Conservation (phyloP, 805 yeast genomes). For the Starmerella stigmatis region DNA sequence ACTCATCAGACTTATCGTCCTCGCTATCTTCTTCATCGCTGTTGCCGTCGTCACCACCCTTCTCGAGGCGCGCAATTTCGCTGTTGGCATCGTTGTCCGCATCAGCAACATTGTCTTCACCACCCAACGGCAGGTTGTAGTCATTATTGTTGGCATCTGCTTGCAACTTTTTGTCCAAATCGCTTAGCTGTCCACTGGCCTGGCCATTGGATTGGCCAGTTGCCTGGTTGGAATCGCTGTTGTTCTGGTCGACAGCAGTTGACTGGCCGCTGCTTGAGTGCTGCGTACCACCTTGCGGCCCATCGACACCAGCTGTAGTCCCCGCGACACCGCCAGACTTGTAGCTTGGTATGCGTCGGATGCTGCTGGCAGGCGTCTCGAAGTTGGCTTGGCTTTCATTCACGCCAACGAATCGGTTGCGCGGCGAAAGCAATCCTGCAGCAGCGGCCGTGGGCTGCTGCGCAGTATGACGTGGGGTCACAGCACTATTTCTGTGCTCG, state of each 20-base stretch:
- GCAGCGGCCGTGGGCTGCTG: constrained; percentile 16
- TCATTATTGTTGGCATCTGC: not conserved
- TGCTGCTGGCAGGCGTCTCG: constrained; percentile 1
- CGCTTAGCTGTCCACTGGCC: not conserved
- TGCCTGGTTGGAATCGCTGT: too few relatives aligned
- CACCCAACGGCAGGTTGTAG: not conserved
- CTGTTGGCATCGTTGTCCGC: not conserved
- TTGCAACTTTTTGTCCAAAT: too few relatives aligned
- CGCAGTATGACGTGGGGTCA: constrained; percentile 5
- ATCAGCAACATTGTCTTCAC: not conserved
- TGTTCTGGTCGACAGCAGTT: not conserved
- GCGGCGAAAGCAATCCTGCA: constrained; percentile 13
- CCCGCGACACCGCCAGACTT: not conserved
- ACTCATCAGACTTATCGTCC: constrained; percentile 6
- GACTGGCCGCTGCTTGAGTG: not conserved
- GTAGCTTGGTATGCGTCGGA: not conserved
- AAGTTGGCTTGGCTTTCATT: not conserved
- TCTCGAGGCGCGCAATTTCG: not conserved
- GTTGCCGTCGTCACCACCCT: not conserved
- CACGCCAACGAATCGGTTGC: constrained; percentile 14
- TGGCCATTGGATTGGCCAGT: not conserved
- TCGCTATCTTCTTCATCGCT: not conserved
- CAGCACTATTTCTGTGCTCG: not conserved
- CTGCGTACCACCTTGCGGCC: not conserved
- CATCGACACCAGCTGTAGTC: not conserved